phyloP scores from a whole-genome alignment of 257 asterid genomes.

The Capsicum pubescens region DNA sequence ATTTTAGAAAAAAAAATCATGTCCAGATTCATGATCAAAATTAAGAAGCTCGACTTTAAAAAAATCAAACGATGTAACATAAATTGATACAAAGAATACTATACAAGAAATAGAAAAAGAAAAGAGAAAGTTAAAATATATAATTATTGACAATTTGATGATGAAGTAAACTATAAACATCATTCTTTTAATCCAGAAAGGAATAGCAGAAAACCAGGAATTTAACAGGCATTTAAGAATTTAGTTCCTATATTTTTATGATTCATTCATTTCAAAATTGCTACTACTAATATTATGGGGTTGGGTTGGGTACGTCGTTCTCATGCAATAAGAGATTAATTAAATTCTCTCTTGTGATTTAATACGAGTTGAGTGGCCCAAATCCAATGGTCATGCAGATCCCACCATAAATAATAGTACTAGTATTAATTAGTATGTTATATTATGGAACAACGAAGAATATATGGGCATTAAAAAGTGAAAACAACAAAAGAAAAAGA shows the following conservation, averaged over 20 bases:
- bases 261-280: background rate
- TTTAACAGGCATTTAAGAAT: background rate
- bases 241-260: background rate
- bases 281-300: background rate
- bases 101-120: too few species aligned
- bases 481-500: background rate
- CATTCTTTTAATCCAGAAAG: background rate
- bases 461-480: background rate
- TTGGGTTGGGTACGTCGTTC: background rate
- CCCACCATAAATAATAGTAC: background rate
- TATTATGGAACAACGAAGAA: background rate
- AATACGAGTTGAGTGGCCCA: conserved; percentile 17
- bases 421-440: background rate
- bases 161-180: background rate
- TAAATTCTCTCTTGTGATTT: background rate
- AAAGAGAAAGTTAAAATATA: background rate
- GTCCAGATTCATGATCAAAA: background rate
- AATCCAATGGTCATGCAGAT: background rate
- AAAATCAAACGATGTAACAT: background rate
- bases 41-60: background rate
- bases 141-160: background rate
- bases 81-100: too few species aligned
- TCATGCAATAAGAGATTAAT: conserved; percentile 11
- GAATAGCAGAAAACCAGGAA: background rate
- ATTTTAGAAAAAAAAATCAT: too few species aligned